A percentile compares a stretch with the other conserved stretches of the same genome.
Conservation (phyloP, 352 stramenopile genomes). For the Phytophthora capsici region DNA sequence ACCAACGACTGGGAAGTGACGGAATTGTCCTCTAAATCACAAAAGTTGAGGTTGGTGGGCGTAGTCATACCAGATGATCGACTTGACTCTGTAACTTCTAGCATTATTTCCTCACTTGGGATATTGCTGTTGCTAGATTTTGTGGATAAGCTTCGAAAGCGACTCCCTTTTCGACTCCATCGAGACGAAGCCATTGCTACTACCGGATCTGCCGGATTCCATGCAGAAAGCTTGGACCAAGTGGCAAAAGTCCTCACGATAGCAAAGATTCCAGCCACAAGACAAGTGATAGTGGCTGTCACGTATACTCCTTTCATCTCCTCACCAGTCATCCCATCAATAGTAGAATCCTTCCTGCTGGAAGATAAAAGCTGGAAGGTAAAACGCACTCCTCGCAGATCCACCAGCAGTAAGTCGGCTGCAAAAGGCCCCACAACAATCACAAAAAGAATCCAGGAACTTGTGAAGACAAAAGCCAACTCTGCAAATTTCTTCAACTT, state of each 20-base stretch:
- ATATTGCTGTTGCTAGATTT: slow-evolving; percentile 7
- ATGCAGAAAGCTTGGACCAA: slow-evolving; percentile 10
- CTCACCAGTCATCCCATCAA: slow-evolving; percentile 9
- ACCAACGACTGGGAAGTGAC: too few relatives aligned
- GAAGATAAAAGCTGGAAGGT: slow-evolving; percentile 45
- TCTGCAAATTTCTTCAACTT: too few relatives aligned
- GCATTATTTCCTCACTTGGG: slow-evolving; percentile 6
- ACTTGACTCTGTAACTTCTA: slow-evolving; percentile 6
- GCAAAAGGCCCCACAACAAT: slow-evolving; percentile 24
- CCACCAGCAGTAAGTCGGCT: slow-evolving; percentile 43
- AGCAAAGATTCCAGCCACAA: slow-evolving; percentile 14
- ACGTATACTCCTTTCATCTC: slow-evolving; percentile 20
- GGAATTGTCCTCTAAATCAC: neutral
- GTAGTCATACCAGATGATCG: slow-evolving; percentile 3
- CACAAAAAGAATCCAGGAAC: slow-evolving; percentile 33
- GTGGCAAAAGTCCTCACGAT: slow-evolving; percentile 8
- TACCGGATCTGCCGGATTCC: slow-evolving; percentile 10
- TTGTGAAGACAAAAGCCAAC: slow-evolving; percentile 19
- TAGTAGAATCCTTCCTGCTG: slow-evolving; percentile 16
- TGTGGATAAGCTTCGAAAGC: slow-evolving; percentile 4
- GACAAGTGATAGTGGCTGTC: neutral
- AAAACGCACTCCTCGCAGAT: slow-evolving; percentile 39
- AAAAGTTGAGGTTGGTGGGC: slow-evolving; percentile 6
- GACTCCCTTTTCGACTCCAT: slow-evolving; percentile 5
- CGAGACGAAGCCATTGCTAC: neutral